phyloP scores from a whole-genome alignment of 164 flowering plant genomes.

The Annona squamosa region DNA sequence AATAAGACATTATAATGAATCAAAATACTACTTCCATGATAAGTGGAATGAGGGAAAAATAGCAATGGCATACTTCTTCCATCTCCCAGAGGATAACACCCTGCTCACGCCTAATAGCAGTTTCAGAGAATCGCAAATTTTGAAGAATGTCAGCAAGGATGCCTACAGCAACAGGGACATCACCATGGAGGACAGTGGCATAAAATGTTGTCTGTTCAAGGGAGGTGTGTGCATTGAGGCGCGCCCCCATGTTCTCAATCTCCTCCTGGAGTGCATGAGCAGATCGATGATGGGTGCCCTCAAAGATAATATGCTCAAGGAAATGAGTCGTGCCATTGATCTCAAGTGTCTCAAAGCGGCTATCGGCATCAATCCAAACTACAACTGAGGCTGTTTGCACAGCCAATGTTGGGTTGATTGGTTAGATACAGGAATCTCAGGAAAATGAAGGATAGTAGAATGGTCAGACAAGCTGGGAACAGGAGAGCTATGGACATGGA shows the following conservation, averaged over 20 bases:
- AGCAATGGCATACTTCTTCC: constrained; percentile 49
- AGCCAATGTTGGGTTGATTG: constrained; percentile 43
- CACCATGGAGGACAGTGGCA: constrained; percentile 60
- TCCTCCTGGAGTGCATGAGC: constrained; percentile 62
- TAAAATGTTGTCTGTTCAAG: constrained; percentile 86
- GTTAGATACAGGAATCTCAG: constrained; percentile 45
- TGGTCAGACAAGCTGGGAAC: constrained; percentile 4
- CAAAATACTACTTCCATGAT: background rate
- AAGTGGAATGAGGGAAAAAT: background rate
- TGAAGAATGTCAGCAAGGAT: constrained; percentile 72
- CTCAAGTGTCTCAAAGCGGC: constrained; percentile 66
- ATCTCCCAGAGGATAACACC: constrained; percentile 71
- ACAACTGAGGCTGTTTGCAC: constrained; percentile 65
- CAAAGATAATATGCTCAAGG: constrained; percentile 80
- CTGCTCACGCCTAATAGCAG: constrained; percentile 46
- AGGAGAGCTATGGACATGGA: constrained; percentile 6
- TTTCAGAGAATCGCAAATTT: constrained; percentile 56
- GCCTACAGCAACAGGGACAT: constrained; percentile 53
- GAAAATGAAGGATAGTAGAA: constrained; percentile 11
- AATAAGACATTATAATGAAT: background rate
- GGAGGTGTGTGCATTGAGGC: constrained; percentile 77
- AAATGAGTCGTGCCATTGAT: constrained; percentile 83
- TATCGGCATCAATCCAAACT: constrained; percentile 84
- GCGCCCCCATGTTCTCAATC: constrained; percentile 86
- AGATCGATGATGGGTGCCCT: constrained; percentile 57